Base-by-base conservation (phyloP, 495 filamentous ascomycete species). In the Aspergillus saccharolyticus region DNA sequence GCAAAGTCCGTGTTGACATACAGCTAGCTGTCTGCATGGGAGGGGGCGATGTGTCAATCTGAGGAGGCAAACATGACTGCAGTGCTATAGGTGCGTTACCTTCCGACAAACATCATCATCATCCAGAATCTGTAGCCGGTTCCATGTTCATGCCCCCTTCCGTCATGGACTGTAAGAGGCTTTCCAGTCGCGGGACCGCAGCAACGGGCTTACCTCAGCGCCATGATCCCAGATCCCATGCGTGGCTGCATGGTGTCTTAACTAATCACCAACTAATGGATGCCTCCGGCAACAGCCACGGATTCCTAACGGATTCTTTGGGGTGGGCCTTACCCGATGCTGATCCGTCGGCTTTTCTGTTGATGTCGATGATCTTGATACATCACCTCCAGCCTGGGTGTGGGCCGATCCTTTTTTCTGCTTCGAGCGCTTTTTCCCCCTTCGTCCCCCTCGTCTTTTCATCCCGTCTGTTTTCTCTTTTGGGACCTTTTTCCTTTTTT, bases 341-440 rank as follows among this genome's bases (percentile, higher is more conserved):
- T 66, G 62, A 63, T 60, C 64, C 61, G 56, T 63, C 61, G 63
- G 58, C 57, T 63, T 55, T 63, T 62, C 61, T 60, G 30, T 58
- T 60, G 56, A 52, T 60, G 57, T 57, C 50, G 57, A 58, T 58
- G 59, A 64, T 63, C 60, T 66, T 64, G 65, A 67, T 67, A 67
- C 65, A 63, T 67, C 65, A 60, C 60, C n/a, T n/a, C n/a, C n/a
- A n/a, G n/a, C n/a, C 52, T 61, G 51, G 42, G 59, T 62, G 62
- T 62, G 62, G 65, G 59, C 54, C 62, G 59, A 61, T 63, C 61
- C 52, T 55, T 59, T 53, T 19, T 33, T 53, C 22, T 28, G 15
- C 17, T 30, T 57, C 47, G 44, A 3, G 3, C 24, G 9, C 17
- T 49, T 57, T 57, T 39, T 12, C 7, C 18, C 16, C 30, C 44